Base-by-base conservation (phyloP, 2,329 filamentous ascomycete species). In the Penicillium sp. region DNA sequence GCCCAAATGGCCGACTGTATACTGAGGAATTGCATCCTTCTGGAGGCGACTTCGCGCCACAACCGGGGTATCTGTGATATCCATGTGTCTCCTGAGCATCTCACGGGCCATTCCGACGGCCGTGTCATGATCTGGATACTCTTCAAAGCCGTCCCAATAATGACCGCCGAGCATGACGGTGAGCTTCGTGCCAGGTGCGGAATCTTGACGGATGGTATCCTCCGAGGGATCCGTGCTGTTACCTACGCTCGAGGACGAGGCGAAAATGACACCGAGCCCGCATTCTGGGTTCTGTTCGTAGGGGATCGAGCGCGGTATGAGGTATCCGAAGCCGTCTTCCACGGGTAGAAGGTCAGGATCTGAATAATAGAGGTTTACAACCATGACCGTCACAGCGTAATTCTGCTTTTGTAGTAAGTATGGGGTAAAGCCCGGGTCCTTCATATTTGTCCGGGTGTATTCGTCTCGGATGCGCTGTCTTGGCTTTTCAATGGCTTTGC, bases 161-260 rank as follows among this genome's bases (percentile, higher is more conserved):
- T 96, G 90, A 1, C 93, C 93, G 51, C 93, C 93, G 49, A 99
- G 76, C 83, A 99, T 95, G 60, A 97, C 88, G 13, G 92, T 95
- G 45, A 97, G 72, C 68, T 95, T 95, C 12, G 89, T 95, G 19
- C 88, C 89, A 0, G 68, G 64, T 1, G 69, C 76, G 3, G 72
- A 75, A 64, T 86, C 81, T 59, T 60, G 56, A 16, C 13, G 46
- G 29, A 25, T 28, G 38, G 14, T n/a, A 42, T 25, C n/a, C 7
- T 16, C 31, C 11, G 16, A 13, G 18, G 36, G 34, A 27, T 30
- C 13, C 22, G 30, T 10, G 36, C 45, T 33, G 3, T 80, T 77
- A 14, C 78, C 79, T 41, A 70, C 63, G n/a, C 76, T 72, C 14
- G 80, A 79, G 55, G 89, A 83, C 2, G 84, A 88, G 70, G 95